Evolutionary conservation across 2,329 filamentous ascomycete genomes (phyloP).

Genomic region (Hypoxylon sp.): DNA sequence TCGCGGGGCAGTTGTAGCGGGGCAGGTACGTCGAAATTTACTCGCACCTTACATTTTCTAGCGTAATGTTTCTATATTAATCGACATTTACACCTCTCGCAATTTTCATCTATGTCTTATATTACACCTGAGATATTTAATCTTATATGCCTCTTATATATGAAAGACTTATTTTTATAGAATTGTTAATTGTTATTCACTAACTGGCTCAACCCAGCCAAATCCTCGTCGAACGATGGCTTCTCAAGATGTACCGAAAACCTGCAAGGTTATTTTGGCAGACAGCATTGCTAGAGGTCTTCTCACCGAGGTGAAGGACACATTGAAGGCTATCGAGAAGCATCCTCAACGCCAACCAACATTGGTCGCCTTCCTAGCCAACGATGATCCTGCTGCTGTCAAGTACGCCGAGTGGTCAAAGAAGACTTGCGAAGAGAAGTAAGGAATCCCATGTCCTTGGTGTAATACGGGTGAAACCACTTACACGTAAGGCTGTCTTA

Average conservation of each 20-base stretch:
- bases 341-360: constrained; percentile 67
- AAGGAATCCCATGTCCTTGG: constrained; percentile 51
- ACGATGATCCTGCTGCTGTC: constrained; percentile 86
- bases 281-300: constrained; percentile 86
- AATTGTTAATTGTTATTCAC: too few species aligned
- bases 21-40: constrained; percentile 34
- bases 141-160: constrained; percentile 4
- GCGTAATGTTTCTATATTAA: too few species aligned
- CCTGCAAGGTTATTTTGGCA: constrained; percentile 93
- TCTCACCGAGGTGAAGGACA: constrained; percentile 78
- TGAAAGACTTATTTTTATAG: background rate
- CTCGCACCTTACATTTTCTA: constrained; percentile 13
- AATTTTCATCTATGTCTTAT: constrained; percentile 1
- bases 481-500: constrained; percentile 17
- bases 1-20: constrained; percentile 37
- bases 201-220: constrained; percentile 17
- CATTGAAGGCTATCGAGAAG: constrained; percentile 74
- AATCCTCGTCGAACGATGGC: constrained; percentile 48
- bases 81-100: background rate
- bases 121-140: background rate
- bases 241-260: constrained; percentile 60
- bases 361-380: constrained; percentile 91
- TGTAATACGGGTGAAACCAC: constrained; percentile 11
- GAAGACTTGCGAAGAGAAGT: constrained; percentile 97
- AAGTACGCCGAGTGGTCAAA: constrained; percentile 98